Conservation (phyloP, 2,329 filamentous ascomycete genomes). For the Ceratocystis albifundus region DNA sequence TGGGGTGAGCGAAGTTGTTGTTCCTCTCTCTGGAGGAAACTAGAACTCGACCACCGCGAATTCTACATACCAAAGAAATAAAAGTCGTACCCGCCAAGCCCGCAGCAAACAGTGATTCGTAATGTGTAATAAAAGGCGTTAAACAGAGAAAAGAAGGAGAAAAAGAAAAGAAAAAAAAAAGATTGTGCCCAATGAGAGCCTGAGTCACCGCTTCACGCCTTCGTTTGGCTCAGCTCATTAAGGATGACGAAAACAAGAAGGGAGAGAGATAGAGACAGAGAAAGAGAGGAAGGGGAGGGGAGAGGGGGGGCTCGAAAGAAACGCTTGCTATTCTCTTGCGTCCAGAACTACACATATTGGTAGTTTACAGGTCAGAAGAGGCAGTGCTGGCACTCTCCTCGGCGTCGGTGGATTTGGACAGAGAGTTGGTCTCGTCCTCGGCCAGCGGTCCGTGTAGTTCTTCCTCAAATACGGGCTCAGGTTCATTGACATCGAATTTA, state of each 20-base stretch:
- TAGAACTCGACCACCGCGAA: not conserved
- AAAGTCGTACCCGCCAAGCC: slow-evolving; percentile 6
- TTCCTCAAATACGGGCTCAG: slow-evolving; percentile 88
- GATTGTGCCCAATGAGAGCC: not conserved
- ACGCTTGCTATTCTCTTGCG: slow-evolving; percentile 2
- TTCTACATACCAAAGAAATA: not conserved
- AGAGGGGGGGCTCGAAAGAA: not conserved
- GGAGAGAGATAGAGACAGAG: too few species aligned
- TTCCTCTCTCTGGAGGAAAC: not conserved
- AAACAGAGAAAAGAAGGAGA: not conserved
- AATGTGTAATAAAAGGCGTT: not conserved
- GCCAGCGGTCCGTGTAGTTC: slow-evolving; percentile 56
- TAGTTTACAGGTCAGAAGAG: slow-evolving; percentile 24
- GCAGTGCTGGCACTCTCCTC: slow-evolving; percentile 51
- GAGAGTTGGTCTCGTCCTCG: slow-evolving; percentile 40
- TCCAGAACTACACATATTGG: not conserved
- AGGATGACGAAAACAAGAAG: slow-evolving; percentile 7
- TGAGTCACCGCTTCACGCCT: not conserved
- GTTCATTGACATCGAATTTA: slow-evolving; percentile 87
- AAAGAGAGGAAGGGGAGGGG: too few species aligned
- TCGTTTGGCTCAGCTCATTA: not conserved
- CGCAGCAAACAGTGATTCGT: not conserved
- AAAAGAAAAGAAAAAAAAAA: slow-evolving; percentile 17
- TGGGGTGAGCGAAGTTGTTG: not conserved
- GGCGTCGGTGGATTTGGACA: slow-evolving; percentile 42